These are phyloP conservation scores for Hypoxylon rickii DNA, from an alignment of 495 filamentous ascomycete species.

Conservation along the genomic window DNA sequence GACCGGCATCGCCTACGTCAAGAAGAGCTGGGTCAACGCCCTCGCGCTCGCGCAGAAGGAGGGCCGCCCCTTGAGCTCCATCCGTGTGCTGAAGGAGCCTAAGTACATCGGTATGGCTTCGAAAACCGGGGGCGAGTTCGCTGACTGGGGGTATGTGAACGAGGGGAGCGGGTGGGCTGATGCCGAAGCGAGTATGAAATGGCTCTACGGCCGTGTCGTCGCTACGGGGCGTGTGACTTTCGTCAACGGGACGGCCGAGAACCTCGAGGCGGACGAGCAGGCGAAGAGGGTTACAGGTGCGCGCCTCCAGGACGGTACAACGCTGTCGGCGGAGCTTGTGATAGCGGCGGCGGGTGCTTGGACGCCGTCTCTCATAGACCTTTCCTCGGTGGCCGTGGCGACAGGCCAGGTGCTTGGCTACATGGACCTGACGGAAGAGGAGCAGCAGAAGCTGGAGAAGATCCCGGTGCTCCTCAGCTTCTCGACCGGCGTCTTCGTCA, in stretches of 20 bases:
- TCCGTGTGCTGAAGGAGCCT: constrained; percentile 55
- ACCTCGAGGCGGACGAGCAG: constrained; percentile 51
- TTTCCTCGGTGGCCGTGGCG: constrained; percentile 73
- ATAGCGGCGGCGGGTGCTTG: constrained; percentile 87
- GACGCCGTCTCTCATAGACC: constrained; percentile 75
- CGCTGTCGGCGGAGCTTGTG: constrained; percentile 69
- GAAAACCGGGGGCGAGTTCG: constrained; percentile 54
- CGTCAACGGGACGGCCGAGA: constrained; percentile 62
- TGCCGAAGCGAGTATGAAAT: constrained; percentile 72
- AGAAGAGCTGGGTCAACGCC: constrained; percentile 68
- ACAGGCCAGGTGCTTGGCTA: constrained; percentile 85
- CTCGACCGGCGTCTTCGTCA: constrained; percentile 78
- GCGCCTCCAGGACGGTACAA: constrained; percentile 54
- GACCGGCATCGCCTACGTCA: constrained; percentile 66
- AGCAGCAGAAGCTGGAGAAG: constrained; percentile 63
- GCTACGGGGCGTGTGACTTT: constrained; percentile 65
- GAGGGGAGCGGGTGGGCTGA: constrained; percentile 81
- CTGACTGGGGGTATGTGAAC: constrained; percentile 82
- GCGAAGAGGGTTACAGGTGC: constrained; percentile 54
- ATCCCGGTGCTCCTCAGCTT: constrained; percentile 83
- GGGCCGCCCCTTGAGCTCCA: constrained; percentile 48
- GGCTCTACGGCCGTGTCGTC: constrained; percentile 58
- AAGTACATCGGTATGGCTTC: constrained; percentile 55
- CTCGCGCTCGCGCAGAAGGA: constrained; percentile 42
- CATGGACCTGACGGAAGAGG: constrained; percentile 67